Percentiles rank a stretch among this genome's conserved stretches.
Conservation (phyloP, 495 filamentous ascomycete genomes). For the Apiosordaria backusii region DNA sequence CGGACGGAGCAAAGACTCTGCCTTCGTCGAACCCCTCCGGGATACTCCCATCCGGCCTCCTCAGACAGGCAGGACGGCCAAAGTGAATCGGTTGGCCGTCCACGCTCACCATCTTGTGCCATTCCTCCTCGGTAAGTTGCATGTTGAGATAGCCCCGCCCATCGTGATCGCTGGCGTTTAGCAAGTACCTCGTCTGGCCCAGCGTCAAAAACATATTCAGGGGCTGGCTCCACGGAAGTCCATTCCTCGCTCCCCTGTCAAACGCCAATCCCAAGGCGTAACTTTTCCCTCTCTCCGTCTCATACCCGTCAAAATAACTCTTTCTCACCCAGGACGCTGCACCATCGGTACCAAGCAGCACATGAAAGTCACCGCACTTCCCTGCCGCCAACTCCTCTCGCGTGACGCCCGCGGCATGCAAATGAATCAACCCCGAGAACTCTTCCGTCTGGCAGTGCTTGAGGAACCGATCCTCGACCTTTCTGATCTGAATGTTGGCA, state of each 20-base stretch:
- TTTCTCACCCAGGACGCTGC: constrained; percentile 36
- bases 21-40: constrained; percentile 31
- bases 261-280: constrained; percentile 39
- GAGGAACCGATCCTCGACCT: constrained; percentile 40
- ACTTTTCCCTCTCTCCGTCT: constrained; percentile 37
- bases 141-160: constrained; percentile 40
- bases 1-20: constrained; percentile 35
- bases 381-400: constrained; percentile 29
- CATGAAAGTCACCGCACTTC: constrained; percentile 39
- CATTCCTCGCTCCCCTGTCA: constrained; percentile 29
- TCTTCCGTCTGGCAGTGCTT: constrained; percentile 32
- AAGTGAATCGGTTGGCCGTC: constrained; percentile 38
- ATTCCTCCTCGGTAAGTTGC: constrained; percentile 41
- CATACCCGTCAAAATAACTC: constrained; percentile 38
- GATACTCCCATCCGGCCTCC: constrained; percentile 29
- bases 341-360: constrained; percentile 37
- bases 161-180: constrained; percentile 39
- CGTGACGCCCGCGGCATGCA: constrained; percentile 35
- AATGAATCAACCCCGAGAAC: constrained; percentile 33
- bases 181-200: constrained; percentile 38
- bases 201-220: constrained; percentile 42
- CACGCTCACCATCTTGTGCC: constrained; percentile 36
- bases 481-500: constrained; percentile 40
- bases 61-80: constrained; percentile 33
- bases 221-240: constrained; percentile 38